Evolutionary conservation across 2,329 filamentous ascomycete species (phyloP), one percentile per base, ranked within the genome.

Genomic region (Tolypocladium tundrense): DNA sequence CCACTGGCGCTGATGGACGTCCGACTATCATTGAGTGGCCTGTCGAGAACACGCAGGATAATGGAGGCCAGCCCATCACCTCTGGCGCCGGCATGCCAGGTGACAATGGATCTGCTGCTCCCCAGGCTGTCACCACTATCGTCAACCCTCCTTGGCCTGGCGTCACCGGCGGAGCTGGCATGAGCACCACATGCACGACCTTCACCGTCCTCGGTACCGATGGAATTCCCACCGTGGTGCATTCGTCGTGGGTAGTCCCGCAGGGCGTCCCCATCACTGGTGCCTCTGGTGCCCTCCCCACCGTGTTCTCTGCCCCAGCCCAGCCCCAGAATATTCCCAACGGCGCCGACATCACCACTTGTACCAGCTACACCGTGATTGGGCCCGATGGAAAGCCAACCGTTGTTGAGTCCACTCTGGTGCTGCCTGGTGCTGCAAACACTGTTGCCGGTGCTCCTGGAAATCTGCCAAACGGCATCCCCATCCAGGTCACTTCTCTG

Each of bases 391-490:
- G 62, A 40, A 63, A 59, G 42, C 66, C 69, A 13, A 73, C 71
- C 11, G 63, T 72, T 13, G 59, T 73, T 24, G 68, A 73, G 43
- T 73, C 71, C 10, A 70, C 67, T 19, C 66, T 70, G 64, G 63
- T 72, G 24, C 59, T 68, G 16, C 63, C 68, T 53, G 55, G 52
- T 19, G 56, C 65, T 4, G 58, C 57, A 13, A 54, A 54, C 43
- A 48, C 57, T 50, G 40, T 53, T 31, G 57, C 58, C n/a, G 63
- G 61, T 13, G 45, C 52, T 24, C 53, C 56, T 45, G 61, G 60
- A 27, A 57, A 58, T 14, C 55, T 55, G 16, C 57, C 60, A 48
- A 58, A 58, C 33, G 61, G 59, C 1, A 53, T 58, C 5, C 57
- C 62, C 8, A 45, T 58, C 13, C 58, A 55, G 42, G 42, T 43